phyloP scores from a whole-genome alignment of 768 basidiomycete genomes.

The Rhizopogon roseolus region DNA sequence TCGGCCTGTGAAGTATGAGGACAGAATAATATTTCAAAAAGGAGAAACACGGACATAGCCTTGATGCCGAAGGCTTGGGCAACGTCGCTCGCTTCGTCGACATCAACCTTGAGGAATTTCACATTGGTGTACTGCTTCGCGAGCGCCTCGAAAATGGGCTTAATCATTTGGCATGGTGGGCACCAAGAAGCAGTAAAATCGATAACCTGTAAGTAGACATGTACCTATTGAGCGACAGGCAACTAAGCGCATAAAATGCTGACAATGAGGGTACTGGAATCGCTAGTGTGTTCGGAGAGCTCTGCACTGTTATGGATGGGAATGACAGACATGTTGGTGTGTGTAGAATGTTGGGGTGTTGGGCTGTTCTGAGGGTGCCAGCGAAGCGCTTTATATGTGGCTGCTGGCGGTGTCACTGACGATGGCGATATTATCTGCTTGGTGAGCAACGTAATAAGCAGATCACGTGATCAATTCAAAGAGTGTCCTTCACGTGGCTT shows the following conservation, averaged over 20 bases:
- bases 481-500: too few relatives aligned
- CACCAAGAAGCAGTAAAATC: constrained; percentile 41
- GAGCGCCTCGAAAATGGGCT: constrained; percentile 67
- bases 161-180: constrained; percentile 81
- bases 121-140: constrained; percentile 64
- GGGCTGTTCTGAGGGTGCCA: not conserved
- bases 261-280: not conserved
- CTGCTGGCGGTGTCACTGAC: not conserved
- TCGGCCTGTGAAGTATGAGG: constrained; percentile 51
- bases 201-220: not conserved
- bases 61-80: constrained; percentile 56
- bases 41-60: constrained; percentile 56
- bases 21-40: not conserved
- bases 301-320: too few relatives aligned
- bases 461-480: not conserved
- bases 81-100: constrained; percentile 63
- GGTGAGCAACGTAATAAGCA: not conserved
- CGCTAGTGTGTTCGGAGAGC: not conserved
- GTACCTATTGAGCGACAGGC: not conserved
- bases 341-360: too few relatives aligned
- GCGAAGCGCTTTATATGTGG: not conserved
- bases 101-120: constrained; percentile 83
- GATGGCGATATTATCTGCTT: too few relatives aligned
- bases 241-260: not conserved
- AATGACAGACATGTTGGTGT: too few relatives aligned